A percentile compares a stretch with the other conserved stretches of the same genome.
phyloP scores from a whole-genome alignment of 2,329 filamentous ascomycete species.

The Aureobasidium subglaciale region DNA sequence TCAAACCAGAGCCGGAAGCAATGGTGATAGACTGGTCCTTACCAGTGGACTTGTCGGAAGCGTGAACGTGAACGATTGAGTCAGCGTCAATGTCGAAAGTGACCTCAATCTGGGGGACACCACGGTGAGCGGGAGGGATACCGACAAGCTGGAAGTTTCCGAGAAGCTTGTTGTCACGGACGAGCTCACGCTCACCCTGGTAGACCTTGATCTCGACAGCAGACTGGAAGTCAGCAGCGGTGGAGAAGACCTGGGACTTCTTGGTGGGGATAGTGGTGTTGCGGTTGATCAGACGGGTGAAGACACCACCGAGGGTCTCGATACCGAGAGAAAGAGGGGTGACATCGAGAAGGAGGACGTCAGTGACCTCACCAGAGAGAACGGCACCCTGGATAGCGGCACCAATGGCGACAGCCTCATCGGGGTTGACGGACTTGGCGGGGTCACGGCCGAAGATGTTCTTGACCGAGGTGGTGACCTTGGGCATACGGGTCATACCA shows the following conservation, averaged over 20 bases:
- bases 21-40: slow-evolving; percentile 99
- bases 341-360: slow-evolving; percentile 93
- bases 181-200: slow-evolving; percentile 99
- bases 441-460: slow-evolving; percentile 99
- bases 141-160: slow-evolving; percentile 82
- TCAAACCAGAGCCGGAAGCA: slow-evolving; percentile 98
- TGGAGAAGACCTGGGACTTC: slow-evolving; percentile 13
- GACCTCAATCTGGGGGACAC: slow-evolving; percentile 92
- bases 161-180: slow-evolving; percentile 96
- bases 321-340: slow-evolving; percentile 95
- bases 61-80: slow-evolving; percentile 98
- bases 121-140: slow-evolving; percentile 77
- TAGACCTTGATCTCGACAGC: slow-evolving; percentile 99
- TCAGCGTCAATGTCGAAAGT: slow-evolving; percentile 99
- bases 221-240: slow-evolving; percentile 40
- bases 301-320: slow-evolving; percentile 99
- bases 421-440: slow-evolving; percentile 99
- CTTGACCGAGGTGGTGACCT: slow-evolving; percentile 65
- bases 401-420: slow-evolving; percentile 98
- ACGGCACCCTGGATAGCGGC: slow-evolving; percentile 98
- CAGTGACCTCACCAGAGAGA: slow-evolving; percentile 93
- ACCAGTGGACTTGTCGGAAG: slow-evolving; percentile 97
- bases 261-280: slow-evolving; percentile 37
- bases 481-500: slow-evolving; percentile 97
- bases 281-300: slow-evolving; percentile 78